Percentiles rank a stretch among this genome's conserved stretches.
These are phyloP conservation scores for Exutisphaerella laricina DNA, from an alignment of 2,329 filamentous ascomycete genomes.

Conservation along the genomic window DNA sequence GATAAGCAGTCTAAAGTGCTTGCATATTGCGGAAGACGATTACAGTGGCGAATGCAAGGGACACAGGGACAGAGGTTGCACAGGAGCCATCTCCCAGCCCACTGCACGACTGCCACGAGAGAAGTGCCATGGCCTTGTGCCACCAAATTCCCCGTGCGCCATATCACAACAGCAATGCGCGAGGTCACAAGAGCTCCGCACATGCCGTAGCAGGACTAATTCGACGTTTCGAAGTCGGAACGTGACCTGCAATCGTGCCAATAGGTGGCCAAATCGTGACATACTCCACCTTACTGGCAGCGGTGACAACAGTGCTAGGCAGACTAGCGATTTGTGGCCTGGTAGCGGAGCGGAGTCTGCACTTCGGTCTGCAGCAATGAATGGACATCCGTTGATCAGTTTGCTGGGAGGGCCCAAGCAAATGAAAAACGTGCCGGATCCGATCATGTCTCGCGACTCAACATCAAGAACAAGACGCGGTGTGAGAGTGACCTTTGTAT, in stretches of 20 bases:
- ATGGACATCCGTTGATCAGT: not conserved
- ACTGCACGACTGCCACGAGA: constrained; percentile 25
- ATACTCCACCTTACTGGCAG: constrained; percentile 7
- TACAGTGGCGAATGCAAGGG: constrained; percentile 23
- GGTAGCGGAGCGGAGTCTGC: constrained; percentile 7
- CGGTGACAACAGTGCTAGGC: constrained; percentile 6
- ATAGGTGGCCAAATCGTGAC: constrained; percentile 9
- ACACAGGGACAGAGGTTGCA: constrained; percentile 12
- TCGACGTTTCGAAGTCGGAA: constrained; percentile 5
- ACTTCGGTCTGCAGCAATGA: too few relatives aligned
- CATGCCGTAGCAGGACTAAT: constrained; percentile 11
- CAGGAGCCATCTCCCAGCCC: constrained; percentile 12
- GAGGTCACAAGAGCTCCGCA: constrained; percentile 16
- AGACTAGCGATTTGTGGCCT: constrained; percentile 7
- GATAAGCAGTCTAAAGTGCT: constrained; percentile 20
- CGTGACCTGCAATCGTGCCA: constrained; percentile 12
- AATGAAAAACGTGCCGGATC: constrained; percentile 8
- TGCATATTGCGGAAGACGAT: constrained; percentile 22
- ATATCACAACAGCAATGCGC: constrained; percentile 11
- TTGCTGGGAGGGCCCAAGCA: not conserved
- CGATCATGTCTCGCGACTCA: constrained; percentile 8
- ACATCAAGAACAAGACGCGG: constrained; percentile 11
- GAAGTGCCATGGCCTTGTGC: constrained; percentile 13
- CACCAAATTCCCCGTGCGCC: constrained; percentile 9
- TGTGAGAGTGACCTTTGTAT: constrained; percentile 14